A percentile compares a stretch with the other conserved stretches of the same genome.
These are phyloP conservation scores for Starmerella cellae DNA, from an alignment of 805 yeast species.

Conservation along the genomic window DNA sequence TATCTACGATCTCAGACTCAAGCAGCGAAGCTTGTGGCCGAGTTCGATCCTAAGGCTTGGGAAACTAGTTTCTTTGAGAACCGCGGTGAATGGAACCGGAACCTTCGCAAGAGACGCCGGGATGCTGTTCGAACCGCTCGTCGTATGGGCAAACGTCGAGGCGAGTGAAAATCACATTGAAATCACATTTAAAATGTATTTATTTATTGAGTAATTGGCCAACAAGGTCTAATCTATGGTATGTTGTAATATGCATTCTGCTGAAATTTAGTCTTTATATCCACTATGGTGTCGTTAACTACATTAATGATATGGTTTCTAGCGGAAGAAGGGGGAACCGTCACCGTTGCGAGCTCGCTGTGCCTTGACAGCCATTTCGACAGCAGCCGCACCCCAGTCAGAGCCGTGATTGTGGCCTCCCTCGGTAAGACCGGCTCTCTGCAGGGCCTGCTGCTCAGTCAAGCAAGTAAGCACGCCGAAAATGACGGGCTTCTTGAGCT, in stretches of 20 bases:
- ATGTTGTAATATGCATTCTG: too few relatives aligned
- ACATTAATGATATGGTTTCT: too few relatives aligned
- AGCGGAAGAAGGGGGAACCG: neutral
- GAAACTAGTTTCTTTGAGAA: slow-evolving; percentile 69
- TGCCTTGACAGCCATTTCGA: slow-evolving; percentile 58
- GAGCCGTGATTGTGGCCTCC: slow-evolving; percentile 91
- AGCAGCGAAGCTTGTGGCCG: slow-evolving; percentile 39
- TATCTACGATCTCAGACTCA: slow-evolving; percentile 78
- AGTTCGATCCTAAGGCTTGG: slow-evolving; percentile 37
- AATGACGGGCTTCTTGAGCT: slow-evolving; percentile 62
- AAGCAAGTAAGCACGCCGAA: slow-evolving; percentile 89
- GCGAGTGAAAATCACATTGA: slow-evolving; percentile 5
- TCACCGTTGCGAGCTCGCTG: neutral
- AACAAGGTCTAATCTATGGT: neutral
- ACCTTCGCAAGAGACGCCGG: slow-evolving; percentile 58
- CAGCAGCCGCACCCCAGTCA: slow-evolving; percentile 99
- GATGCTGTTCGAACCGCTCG: slow-evolving; percentile 34
- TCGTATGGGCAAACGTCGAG: slow-evolving; percentile 13
- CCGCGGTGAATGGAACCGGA: slow-evolving; percentile 68
- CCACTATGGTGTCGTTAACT: too few relatives aligned
- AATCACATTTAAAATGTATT: neutral
- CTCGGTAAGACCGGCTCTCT: slow-evolving; percentile 69
- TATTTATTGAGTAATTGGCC: neutral
- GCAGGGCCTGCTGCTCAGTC: slow-evolving; percentile 86
- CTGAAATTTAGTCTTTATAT: too few relatives aligned